Evolutionary conservation across 2,329 filamentous ascomycete species (phyloP).

Genomic region (Nothomitra cinnamomea): DNA sequence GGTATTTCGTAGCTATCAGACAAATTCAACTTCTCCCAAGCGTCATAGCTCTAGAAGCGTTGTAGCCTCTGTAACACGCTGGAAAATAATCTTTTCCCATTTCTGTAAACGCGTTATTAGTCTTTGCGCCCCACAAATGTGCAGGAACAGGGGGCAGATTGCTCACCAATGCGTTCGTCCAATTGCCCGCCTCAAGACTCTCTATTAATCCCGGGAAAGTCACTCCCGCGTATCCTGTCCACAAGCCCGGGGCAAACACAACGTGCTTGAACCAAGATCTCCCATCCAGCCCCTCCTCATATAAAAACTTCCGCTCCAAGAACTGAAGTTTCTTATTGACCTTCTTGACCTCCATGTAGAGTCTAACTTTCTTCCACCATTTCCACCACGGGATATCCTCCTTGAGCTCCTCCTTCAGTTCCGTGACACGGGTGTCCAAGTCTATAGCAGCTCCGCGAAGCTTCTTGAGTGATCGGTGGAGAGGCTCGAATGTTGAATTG

Average conservation of each 20-base stretch:
- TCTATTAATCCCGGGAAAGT: conserved; percentile 50
- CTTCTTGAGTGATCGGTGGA: conserved; percentile 31
- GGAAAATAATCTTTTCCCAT: conserved; percentile 16
- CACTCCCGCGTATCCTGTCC: conserved; percentile 76
- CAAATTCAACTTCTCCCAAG: too few relatives aligned
- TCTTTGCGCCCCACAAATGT: conserved; percentile 21
- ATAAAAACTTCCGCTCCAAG: conserved; percentile 66
- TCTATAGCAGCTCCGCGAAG: conserved; percentile 30
- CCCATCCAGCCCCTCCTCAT: conserved; percentile 57
- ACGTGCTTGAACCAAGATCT: conserved; percentile 88
- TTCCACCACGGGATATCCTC: conserved; percentile 61
- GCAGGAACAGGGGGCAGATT: conserved; percentile 9
- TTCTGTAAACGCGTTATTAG: conserved; percentile 5
- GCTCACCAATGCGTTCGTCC: conserved; percentile 33
- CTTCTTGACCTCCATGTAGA: conserved; percentile 44
- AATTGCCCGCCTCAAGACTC: conserved; percentile 35
- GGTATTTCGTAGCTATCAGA: too few relatives aligned
- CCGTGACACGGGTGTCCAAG: conserved; percentile 34
- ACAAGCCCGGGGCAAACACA: conserved; percentile 77
- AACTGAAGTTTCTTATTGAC: conserved; percentile 72
- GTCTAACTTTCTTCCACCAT: conserved; percentile 47
- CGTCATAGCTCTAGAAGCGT: too few relatives aligned
- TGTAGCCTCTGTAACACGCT: too few relatives aligned
- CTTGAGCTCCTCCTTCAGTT: conserved; percentile 30
- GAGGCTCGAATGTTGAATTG: conserved; percentile 23